Base-by-base conservation (phyloP, 768 basidiomycete genomes). In the Galerina marginata region DNA sequence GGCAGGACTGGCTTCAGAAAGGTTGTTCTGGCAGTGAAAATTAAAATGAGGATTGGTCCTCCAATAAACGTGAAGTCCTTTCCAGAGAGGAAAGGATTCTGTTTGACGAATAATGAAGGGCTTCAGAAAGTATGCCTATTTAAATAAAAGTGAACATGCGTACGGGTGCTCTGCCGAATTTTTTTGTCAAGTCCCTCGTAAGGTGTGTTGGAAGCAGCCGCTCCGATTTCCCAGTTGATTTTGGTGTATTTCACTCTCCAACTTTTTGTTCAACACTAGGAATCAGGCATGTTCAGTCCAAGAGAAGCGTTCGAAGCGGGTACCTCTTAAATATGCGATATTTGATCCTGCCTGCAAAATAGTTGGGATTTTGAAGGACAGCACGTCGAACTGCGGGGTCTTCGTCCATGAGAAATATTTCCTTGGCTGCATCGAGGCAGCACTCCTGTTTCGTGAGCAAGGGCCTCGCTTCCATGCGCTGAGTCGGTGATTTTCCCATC, bases 361-460 rank as follows among this genome's bases (percentile, higher is more conserved):
- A 40, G 0, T 15, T 43, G 2, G 47, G 58, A 33, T 63, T 23
- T 7, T 38, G 26, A 9, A 12, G 5, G 9, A 50, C 47, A 25
- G 44, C 15, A 6, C 42, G 33, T 3, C 53, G 57, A 12, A 51
- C n/a, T 2, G 9, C 29, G 4, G 12, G 45, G 6, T 51, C 44
- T 50, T 59, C 58, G 11, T 63, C 62, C 15, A 52, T 36, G 9
- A 48, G 38, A 26, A 59, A 59, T 14, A 63, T 40, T 3, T 42
- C 48, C 29, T 58, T 38, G 15, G 60, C 56, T 43, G 59, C 64
- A 15, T 42, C 33, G 25, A 15, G 29, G 43, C 9, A 50, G 42
- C 54, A 61, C 15, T 56, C 15, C 2, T 6, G n/a, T 26, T 46
- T 56, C 9, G n/a, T 54, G 9, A 3, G 37, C 29, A 33, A 2